These are phyloP conservation scores for Salix viminalis DNA, from an alignment of 345 rosid genomes.

Conservation along the genomic window DNA sequence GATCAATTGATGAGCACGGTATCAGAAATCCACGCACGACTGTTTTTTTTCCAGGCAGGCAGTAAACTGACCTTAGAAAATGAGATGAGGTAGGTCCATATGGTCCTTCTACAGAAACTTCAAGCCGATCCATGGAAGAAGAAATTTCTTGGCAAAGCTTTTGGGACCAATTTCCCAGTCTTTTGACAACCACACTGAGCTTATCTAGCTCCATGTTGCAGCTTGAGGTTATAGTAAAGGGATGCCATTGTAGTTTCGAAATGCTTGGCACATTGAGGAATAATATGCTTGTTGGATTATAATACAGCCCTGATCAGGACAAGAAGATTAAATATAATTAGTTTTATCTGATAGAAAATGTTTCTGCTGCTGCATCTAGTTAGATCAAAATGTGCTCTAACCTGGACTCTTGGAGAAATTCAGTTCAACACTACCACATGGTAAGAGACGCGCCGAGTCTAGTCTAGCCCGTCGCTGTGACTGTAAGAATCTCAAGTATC, in stretches of 20 bases:
- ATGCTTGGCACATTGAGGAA: constrained; percentile 15
- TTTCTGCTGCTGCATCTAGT: neutral
- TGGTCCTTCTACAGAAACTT: constrained; percentile 28
- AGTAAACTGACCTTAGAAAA: constrained; percentile 17
- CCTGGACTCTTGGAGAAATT: constrained; percentile 54
- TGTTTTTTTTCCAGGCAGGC: too few species aligned
- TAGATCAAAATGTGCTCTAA: constrained; percentile 2
- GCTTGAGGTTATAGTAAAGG: constrained; percentile 23
- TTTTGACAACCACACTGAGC: constrained; percentile 10
- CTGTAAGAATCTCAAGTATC: constrained; percentile 61
- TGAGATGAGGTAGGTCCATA: constrained; percentile 26
- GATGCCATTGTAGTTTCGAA: constrained; percentile 31
- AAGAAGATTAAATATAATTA: neutral
- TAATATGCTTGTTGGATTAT: constrained; percentile 23
- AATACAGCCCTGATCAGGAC: constrained; percentile 14
- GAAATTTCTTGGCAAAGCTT: constrained; percentile 11
- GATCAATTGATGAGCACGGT: neutral
- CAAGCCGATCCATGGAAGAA: constrained; percentile 6
- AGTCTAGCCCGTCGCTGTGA: constrained; percentile 39
- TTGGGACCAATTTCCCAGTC: constrained; percentile 23
- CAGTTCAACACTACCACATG: constrained; percentile 44
- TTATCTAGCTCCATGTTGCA: constrained; percentile 12
- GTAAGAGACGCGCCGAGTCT: constrained; percentile 49
- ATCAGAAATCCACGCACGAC: neutral
- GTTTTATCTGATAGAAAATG: neutral